These are phyloP conservation scores for Salix dunnii DNA, from an alignment of 345 rosid species.

Conservation along the genomic window DNA sequence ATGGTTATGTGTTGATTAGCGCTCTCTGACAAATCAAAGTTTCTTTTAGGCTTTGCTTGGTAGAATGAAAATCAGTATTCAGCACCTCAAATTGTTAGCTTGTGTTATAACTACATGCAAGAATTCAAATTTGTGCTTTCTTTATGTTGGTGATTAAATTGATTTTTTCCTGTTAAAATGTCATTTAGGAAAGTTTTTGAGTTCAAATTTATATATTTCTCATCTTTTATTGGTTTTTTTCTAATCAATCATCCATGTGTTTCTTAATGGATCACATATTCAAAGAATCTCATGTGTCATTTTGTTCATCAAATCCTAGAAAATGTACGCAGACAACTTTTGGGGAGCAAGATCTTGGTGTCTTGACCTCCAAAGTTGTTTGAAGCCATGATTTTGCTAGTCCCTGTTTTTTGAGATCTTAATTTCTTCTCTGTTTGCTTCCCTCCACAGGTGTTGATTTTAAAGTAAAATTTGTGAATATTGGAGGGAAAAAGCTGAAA, in stretches of 20 bases:
- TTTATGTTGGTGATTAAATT: background rate
- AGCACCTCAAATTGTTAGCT: background rate
- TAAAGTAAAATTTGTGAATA: conserved; percentile 71
- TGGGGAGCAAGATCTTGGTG: background rate
- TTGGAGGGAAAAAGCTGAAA: conserved; percentile 81
- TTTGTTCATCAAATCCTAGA: background rate
- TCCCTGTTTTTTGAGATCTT: background rate
- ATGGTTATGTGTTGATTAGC: background rate
- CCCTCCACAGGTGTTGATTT: conserved; percentile 77
- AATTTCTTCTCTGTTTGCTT: background rate
- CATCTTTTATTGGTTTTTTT: background rate
- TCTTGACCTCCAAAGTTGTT: background rate
- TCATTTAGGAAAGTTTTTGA: background rate
- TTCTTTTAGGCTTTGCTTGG: background rate
- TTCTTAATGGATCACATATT: background rate
- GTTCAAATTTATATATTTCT: background rate
- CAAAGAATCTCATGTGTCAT: background rate
- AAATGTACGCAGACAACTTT: background rate
- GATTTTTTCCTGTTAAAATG: background rate
- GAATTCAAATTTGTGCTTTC: background rate
- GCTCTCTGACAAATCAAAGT: background rate
- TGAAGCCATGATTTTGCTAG: background rate
- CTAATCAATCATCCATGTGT: background rate
- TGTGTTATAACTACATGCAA: background rate
- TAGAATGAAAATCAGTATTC: background rate